Evolutionary conservation across 345 rosid species (phyloP).

Genomic region (Citrus trifoliata): DNA sequence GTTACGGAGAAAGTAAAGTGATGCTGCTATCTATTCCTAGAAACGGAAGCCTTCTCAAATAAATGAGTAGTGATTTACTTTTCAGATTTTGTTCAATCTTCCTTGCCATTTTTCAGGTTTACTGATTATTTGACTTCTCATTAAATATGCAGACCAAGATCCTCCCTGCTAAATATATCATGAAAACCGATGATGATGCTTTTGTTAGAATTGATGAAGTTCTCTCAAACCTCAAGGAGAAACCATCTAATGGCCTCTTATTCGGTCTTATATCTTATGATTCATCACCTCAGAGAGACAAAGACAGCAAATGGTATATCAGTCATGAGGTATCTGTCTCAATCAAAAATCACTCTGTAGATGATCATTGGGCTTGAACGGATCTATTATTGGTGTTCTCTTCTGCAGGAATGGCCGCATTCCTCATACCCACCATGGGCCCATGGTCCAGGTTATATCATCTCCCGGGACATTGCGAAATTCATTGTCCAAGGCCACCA

Average conservation of each 20-base stretch:
- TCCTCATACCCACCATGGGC: slow-evolving; percentile 93
- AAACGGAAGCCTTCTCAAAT: neutral
- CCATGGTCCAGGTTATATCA: slow-evolving; percentile 88
- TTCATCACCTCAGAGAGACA: slow-evolving; percentile 75
- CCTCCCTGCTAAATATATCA: slow-evolving; percentile 74
- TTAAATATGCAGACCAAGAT: slow-evolving; percentile 61
- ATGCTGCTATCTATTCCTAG: neutral
- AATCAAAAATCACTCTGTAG: neutral
- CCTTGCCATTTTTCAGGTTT: neutral
- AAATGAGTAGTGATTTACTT: neutral
- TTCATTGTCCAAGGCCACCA: slow-evolving; percentile 69
- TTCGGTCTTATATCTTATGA: slow-evolving; percentile 69
- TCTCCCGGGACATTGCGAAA: slow-evolving; percentile 73
- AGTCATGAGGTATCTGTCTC: slow-evolving; percentile 51
- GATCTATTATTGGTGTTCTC: neutral
- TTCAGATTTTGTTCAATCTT: neutral
- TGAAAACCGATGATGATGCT: slow-evolving; percentile 97
- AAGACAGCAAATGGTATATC: slow-evolving; percentile 87
- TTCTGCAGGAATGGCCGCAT: slow-evolving; percentile 71
- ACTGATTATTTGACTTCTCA: slow-evolving; percentile 1
- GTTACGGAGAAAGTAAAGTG: neutral
- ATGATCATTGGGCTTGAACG: neutral
- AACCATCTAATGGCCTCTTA: slow-evolving; percentile 58
- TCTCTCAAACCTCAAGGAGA: slow-evolving; percentile 52
- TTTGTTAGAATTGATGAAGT: slow-evolving; percentile 85